Percentiles rank a stretch among this genome's conserved stretches.
phyloP scores from a whole-genome alignment of 768 basidiomycete genomes.

The Leccinum broughii region DNA sequence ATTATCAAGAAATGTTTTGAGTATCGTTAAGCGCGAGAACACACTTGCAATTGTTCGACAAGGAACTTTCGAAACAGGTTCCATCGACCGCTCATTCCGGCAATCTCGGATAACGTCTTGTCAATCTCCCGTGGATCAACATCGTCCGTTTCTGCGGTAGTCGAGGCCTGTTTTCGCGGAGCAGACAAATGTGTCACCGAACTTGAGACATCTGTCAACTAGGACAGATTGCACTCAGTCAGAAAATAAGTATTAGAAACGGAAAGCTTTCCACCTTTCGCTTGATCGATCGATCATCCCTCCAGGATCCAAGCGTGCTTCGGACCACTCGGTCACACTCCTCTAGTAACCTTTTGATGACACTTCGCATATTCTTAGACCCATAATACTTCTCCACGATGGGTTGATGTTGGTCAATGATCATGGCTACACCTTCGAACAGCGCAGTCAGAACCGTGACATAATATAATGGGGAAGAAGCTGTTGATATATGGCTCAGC shows the following conservation, averaged over 20 bases:
- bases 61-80: constrained; percentile 87
- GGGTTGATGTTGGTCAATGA: constrained; percentile 96
- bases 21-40: constrained; percentile 6
- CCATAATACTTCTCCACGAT: constrained; percentile 99
- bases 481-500: constrained; percentile 42
- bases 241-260: background rate
- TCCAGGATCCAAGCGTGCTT: constrained; percentile 79
- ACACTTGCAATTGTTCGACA: constrained; percentile 66
- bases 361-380: constrained; percentile 76
- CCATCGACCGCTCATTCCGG: constrained; percentile 92
- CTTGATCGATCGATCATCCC: constrained; percentile 83
- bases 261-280: constrained; percentile 56
- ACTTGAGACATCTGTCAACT: constrained; percentile 52
- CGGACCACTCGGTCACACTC: constrained; percentile 87
- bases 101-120: constrained; percentile 81
- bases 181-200: constrained; percentile 36
- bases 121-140: constrained; percentile 92
- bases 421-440: constrained; percentile 93
- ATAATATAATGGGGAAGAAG: constrained; percentile 90
- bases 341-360: constrained; percentile 71
- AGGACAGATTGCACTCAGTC: constrained; percentile 1
- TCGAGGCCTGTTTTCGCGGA: constrained; percentile 34
- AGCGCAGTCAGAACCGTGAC: constrained; percentile 86
- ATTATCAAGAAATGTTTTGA: constrained; percentile 1
- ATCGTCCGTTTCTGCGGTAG: constrained; percentile 46